Evolutionary conservation across 805 yeast species (phyloP).

Genomic region (Metschnikowia peoriensis): DNA sequence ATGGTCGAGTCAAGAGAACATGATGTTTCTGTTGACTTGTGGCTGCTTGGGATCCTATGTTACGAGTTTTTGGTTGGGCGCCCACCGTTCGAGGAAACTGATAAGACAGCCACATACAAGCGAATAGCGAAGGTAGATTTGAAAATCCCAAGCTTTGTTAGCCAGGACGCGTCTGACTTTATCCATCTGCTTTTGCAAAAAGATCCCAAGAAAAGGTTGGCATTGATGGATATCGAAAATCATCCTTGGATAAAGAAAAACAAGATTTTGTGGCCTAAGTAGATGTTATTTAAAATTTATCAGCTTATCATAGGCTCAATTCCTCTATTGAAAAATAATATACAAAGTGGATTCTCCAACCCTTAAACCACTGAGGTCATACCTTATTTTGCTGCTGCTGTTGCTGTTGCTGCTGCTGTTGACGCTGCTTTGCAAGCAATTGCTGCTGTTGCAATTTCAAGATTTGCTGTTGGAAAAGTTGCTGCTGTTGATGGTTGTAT

Average conservation of each 20-base stretch:
- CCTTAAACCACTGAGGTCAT: not conserved
- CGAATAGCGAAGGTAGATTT: slow-evolving; percentile 78
- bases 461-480: slow-evolving; percentile 44
- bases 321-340: slow-evolving; percentile 2
- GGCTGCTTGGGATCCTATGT: slow-evolving; percentile 89
- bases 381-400: slow-evolving; percentile 24
- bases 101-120: slow-evolving; percentile 74
- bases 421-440: slow-evolving; percentile 34
- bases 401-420: slow-evolving; percentile 65
- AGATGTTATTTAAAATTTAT: not conserved
- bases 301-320: not conserved
- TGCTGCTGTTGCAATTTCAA: slow-evolving; percentile 39
- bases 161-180: slow-evolving; percentile 74
- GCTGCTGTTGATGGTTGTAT: slow-evolving; percentile 42
- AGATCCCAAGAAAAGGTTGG: slow-evolving; percentile 65
- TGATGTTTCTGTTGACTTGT: slow-evolving; percentile 75
- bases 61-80: slow-evolving; percentile 84
- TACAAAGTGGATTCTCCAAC: not conserved
- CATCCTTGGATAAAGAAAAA: slow-evolving; percentile 87
- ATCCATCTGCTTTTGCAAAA: slow-evolving; percentile 62
- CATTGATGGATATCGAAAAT: slow-evolving; percentile 55
- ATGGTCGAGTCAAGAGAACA: slow-evolving; percentile 84
- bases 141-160: slow-evolving; percentile 66
- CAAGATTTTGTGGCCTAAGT: slow-evolving; percentile 55
- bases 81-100: slow-evolving; percentile 89